Evolutionary conservation across 257 asterid genomes (phyloP), one percentile per base, ranked within the genome.

Genomic region (Jacaranda mimosifolia): DNA sequence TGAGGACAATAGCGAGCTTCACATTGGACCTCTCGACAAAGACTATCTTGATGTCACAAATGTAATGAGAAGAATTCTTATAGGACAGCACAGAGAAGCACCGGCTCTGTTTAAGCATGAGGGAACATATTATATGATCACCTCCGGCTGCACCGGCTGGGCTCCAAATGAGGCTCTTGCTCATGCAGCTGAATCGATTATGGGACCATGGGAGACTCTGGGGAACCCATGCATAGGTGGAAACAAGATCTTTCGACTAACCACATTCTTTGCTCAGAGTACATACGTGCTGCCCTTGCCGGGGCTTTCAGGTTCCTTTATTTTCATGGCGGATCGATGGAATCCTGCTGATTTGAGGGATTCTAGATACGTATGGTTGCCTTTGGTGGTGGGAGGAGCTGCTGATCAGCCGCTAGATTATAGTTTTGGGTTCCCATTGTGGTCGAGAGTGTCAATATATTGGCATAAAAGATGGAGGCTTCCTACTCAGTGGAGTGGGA

Each of bases 151-250:
- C 78, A 91, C 96, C 0, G 98, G 99, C 42, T 96, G 99, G 99
- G 97, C 97, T 21, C 98, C 99, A 39, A 96, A 96, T 9, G 90
- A 89, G 87, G 99, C 99, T 4, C 83, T 87, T 17, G 96, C 91
- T 3, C 98, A 96, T 42, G 98, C 97, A n/a, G 88, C 99, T 6
- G 97, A 91, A 58, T 91, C 98, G 11, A 75, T 96, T 15, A 89
- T 94, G 98, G 99, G 99, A 53, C 92, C 92, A 0, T 96, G 99
- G 99, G 97, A 94, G 87, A 89, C 89, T 4, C 77, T 96, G 81
- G 98, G 98, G 68, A 94, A 87, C 81, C 99, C 99, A 0, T 94
- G 98, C 80, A 58, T 96, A n/a, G 98, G 99, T n/a, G 99, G 97
- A 9, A 92, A 89, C 83, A 86, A 88, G 43, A 63, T 89, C 14